Base-by-base conservation (phyloP, 83 land plant genomes). In the Larix sibirica region DNA sequence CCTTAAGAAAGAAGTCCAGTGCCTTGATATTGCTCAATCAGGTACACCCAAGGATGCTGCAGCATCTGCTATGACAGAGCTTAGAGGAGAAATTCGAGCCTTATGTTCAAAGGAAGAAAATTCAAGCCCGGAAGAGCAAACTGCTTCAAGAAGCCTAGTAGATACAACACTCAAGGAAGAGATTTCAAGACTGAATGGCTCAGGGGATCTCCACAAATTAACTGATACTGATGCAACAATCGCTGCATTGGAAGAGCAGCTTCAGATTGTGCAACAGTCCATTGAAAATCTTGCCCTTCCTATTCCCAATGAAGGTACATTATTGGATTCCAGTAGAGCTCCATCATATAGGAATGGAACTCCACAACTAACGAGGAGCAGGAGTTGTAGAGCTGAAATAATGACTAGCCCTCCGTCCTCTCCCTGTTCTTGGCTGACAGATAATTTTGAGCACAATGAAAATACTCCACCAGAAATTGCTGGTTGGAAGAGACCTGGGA, bases 1-100 rank as follows among this genome's bases (percentile, higher is more conserved):
- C 31, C 89, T 86, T 44, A 95, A 91, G 84, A 97, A 91, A 89
- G 99, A 97, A 83, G 96, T 97, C 40, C 91, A 85, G 83, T 96
- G 96, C 81, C 86, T 96, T 28, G 92, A 96, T 74, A 63, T 89
- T n/a, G 90, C 95, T 26, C 90, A 86, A 40, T 80, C 90, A 31
- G 85, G 84, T 12, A 79, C 82, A 85, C 87, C 85, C 67, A 87
- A 84, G 24, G 84, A 87, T 65, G 68, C 6, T 83, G 87, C 86
- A 24, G 86, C 86, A 26, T 67, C 81, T 61, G 84, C 85, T 42
- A 66, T 86, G 58, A 70, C 85, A 68, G 86, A 90, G 76, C 84
- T 86, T 12, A 86, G 83, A 44, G 85, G 80, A 21, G 91, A 90
- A 80, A 88, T 88, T 65, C 81, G 73, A 12, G 77, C 66, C 17